These are phyloP conservation scores for Posidonia oceanica DNA, from an alignment of 116 monocot genomes.

Conservation along the genomic window DNA sequence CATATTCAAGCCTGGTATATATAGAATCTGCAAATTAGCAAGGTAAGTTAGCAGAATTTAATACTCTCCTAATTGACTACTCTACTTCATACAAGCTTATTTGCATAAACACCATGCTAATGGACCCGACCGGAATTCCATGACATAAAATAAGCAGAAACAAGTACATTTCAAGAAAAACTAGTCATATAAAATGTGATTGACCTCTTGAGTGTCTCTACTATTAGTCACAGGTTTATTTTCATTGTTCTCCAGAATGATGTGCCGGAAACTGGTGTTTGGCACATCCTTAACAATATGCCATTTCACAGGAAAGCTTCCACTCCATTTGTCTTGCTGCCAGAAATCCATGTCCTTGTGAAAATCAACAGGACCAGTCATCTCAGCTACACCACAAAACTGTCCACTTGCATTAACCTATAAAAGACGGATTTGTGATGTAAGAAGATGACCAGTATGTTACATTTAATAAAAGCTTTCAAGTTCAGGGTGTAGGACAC, in stretches of 20 bases:
- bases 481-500: slow-evolving; percentile 8
- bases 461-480: not conserved
- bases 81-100: no score
- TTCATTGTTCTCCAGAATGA: slow-evolving; percentile 71
- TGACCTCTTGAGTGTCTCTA: slow-evolving; percentile 81
- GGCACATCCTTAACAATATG: slow-evolving; percentile 73
- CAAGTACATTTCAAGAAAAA: slow-evolving; percentile 2
- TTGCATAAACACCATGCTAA: no score
- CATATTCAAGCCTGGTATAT: slow-evolving; percentile 51
- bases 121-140: no score
- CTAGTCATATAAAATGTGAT: not conserved
- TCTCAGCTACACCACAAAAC: slow-evolving; percentile 81
- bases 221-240: slow-evolving; percentile 74
- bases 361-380: slow-evolving; percentile 70
- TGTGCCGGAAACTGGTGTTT: slow-evolving; percentile 58
- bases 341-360: slow-evolving; percentile 75
- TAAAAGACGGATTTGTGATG: slow-evolving; percentile 5
- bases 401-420: slow-evolving; percentile 84
- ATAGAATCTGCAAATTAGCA: slow-evolving; percentile 33
- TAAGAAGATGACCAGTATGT: not conserved
- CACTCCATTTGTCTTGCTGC: slow-evolving; percentile 91
- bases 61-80: not conserved
- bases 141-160: not conserved
- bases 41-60: not conserved
- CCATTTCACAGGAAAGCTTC: slow-evolving; percentile 78